Evolutionary conservation across 208 protist genomes (phyloP).

Genomic region (Phytomonas serpens): DNA sequence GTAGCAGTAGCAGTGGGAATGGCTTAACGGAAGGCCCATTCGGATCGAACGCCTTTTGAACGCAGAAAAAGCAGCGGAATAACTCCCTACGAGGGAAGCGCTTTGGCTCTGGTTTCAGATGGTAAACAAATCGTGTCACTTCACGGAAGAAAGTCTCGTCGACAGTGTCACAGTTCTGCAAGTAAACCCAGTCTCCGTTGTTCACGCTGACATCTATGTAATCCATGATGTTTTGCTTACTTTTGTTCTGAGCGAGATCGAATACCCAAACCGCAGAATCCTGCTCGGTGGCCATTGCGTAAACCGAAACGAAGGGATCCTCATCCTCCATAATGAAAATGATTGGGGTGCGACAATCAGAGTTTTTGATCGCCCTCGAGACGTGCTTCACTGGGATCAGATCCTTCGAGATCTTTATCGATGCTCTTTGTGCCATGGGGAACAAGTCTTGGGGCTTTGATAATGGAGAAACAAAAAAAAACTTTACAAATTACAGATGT

Average conservation of each 20-base stretch:
- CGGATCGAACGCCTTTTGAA: constrained; percentile 53
- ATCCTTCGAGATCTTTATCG: constrained; percentile 22
- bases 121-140: constrained; percentile 61
- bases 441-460: not conserved
- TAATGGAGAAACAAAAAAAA: not conserved
- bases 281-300: constrained; percentile 45
- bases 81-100: constrained; percentile 73
- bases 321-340: constrained; percentile 74
- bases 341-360: constrained; percentile 80
- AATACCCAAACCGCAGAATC: constrained; percentile 77
- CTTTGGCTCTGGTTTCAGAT: constrained; percentile 62
- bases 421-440: constrained; percentile 18
- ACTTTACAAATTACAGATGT: not conserved
- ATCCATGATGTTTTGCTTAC: constrained; percentile 67
- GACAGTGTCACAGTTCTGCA: constrained; percentile 64
- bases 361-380: constrained; percentile 57
- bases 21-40: constrained; percentile 37
- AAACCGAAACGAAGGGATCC: constrained; percentile 72
- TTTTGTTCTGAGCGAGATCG: constrained; percentile 44
- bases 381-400: constrained; percentile 60
- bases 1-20: constrained; percentile 74
- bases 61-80: constrained; percentile 73
- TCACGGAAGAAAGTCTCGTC: constrained; percentile 54
- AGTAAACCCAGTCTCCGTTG: constrained; percentile 89
- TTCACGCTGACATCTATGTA: constrained; percentile 85